These are phyloP conservation scores for Pelargonium citronellum DNA, from an alignment of 441 rosid genomes.

Conservation along the genomic window DNA sequence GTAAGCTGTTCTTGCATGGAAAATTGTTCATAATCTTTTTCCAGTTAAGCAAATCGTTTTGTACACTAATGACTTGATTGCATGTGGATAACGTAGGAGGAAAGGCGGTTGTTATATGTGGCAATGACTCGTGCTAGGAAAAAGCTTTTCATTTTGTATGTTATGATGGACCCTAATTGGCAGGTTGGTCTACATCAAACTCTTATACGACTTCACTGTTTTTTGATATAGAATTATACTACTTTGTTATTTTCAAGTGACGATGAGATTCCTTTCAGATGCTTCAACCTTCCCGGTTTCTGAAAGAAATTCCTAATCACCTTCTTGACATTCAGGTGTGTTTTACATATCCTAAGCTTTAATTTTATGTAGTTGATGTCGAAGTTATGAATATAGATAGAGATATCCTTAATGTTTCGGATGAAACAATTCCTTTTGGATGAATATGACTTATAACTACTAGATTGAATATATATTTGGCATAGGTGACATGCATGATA, in stretches of 20 bases:
- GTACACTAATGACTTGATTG: constrained; percentile 16
- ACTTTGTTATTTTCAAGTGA: constrained; percentile 23
- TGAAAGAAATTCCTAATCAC: constrained; percentile 81
- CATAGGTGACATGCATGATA: constrained; percentile 1
- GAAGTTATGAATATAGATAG: constrained; percentile 6
- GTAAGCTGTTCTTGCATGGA: constrained; percentile 34
- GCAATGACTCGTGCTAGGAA: constrained; percentile 97
- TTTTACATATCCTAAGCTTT: constrained; percentile 15
- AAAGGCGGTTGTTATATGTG: constrained; percentile 80
- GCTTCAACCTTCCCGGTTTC: constrained; percentile 91
- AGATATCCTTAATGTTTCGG: not conserved
- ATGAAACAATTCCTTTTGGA: not conserved
- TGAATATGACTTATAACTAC: not conserved
- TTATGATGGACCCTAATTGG: constrained; percentile 81
- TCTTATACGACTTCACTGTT: constrained; percentile 18
- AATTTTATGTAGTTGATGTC: constrained; percentile 8
- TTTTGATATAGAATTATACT: not conserved
- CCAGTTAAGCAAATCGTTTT: constrained; percentile 9
- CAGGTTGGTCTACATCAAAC: constrained; percentile 54
- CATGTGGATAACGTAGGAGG: constrained; percentile 54
- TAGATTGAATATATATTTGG: not conserved
- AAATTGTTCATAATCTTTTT: constrained; percentile 10
- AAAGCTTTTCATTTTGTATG: constrained; percentile 71
- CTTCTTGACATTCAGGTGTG: constrained; percentile 66
- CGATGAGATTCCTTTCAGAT: constrained; percentile 39